These are phyloP conservation scores for Microthlaspi erraticum DNA, from an alignment of 345 rosid species.

Conservation along the genomic window DNA sequence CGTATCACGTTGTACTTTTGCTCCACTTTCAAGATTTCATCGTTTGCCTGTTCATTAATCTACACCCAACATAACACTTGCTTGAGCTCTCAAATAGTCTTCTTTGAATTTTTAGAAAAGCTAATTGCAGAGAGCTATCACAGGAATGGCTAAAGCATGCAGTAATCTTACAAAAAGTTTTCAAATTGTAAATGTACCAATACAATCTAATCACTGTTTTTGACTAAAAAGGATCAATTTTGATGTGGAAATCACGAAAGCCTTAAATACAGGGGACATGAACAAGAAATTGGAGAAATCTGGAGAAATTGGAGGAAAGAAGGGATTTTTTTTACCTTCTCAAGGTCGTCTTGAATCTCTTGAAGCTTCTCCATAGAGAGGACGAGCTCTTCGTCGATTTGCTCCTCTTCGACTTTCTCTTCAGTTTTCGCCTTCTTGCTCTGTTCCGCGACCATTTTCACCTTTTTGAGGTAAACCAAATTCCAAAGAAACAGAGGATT, in stretches of 20 bases:
- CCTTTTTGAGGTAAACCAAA: not conserved
- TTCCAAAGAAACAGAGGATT: not conserved
- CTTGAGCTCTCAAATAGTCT: not conserved
- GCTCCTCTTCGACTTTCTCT: constrained; percentile 70
- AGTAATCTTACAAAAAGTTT: not conserved
- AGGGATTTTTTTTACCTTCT: constrained; percentile 52
- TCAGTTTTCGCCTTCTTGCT: constrained; percentile 76
- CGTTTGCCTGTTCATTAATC: constrained; percentile 96
- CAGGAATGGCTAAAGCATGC: not conserved
- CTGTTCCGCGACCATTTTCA: constrained; percentile 71
- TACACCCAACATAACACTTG: constrained; percentile 27
- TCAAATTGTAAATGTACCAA: constrained; percentile 10
- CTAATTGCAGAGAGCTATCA: not conserved
- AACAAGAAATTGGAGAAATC: not conserved
- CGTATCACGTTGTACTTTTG: constrained; percentile 85
- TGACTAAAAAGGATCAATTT: not conserved
- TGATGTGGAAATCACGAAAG: not conserved
- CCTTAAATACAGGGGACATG: not conserved
- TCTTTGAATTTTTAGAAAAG: not conserved
- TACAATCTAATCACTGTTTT: not conserved
- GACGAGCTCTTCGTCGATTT: constrained; percentile 75
- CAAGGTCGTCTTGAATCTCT: constrained; percentile 95
- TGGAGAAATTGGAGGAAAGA: constrained; percentile 5
- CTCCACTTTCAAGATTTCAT: constrained; percentile 88
- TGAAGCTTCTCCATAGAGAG: constrained; percentile 91